phyloP scores from a whole-genome alignment of 345 rosid species.

The Eucalyptus sp. region DNA sequence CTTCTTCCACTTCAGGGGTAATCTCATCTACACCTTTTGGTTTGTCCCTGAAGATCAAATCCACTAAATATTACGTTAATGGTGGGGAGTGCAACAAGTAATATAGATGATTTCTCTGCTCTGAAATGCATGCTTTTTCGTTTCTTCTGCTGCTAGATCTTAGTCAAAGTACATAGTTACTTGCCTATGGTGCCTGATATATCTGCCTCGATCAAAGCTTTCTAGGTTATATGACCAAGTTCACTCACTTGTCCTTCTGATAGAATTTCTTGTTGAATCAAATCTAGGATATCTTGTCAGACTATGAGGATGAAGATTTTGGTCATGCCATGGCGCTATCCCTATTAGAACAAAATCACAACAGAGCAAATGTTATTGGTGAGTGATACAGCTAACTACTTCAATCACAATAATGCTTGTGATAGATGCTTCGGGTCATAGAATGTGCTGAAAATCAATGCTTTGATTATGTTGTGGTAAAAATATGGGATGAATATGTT shows the following conservation, averaged over 20 bases:
- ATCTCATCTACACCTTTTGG: not conserved
- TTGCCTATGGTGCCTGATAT: not conserved
- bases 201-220: not conserved
- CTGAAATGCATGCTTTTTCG: not conserved
- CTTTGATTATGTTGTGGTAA: not conserved
- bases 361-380: conserved; percentile 24
- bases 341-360: conserved; percentile 51
- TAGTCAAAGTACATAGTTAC: not conserved
- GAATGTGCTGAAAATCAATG: not conserved
- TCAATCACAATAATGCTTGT: not conserved
- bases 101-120: not conserved
- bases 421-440: not conserved
- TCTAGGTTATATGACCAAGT: not conserved
- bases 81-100: not conserved
- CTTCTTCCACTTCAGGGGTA: conserved; percentile 74
- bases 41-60: not conserved
- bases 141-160: not conserved
- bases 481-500: not conserved
- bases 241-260: not conserved
- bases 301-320: conserved; percentile 56
- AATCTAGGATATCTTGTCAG: conserved; percentile 39
- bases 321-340: conserved; percentile 78
- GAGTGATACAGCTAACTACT: conserved; percentile 15
- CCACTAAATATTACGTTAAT: not conserved
- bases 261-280: not conserved